Evolutionary conservation across 495 filamentous ascomycete species (phyloP), one percentile per base, ranked within the genome.

Genomic region (Podospora didyma): DNA sequence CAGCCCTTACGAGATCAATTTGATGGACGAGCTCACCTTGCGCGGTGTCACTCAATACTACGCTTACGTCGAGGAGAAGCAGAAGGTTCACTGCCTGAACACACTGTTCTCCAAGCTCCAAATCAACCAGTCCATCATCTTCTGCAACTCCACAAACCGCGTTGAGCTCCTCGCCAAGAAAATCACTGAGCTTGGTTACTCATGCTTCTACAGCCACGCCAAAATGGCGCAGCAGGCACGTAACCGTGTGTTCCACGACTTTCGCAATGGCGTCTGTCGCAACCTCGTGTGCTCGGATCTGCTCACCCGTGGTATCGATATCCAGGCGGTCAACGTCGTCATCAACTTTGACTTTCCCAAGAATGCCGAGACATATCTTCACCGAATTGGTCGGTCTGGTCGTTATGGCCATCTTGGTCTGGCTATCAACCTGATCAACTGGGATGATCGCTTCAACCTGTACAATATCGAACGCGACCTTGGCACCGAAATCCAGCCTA

Each of bases 281-380:
- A 99, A 99, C 68, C 82, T 99, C 9, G 94, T 99, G 53, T 99
- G 94, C 73, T 99, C 94, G 1, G 94, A 99, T 74, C 81, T 99
- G 26, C 83, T 99, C 31, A 99, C 94, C 56, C 92, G 94, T 67
- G 94, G 94, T 80, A 99, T 99, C 66, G 94, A 99, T 73, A 99
- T 99, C 62, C 94, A 99, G 76, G 94, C 95, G 19, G 94, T 99
- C 61, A 99, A 99, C 62, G 94, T 99, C 48, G 94, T 99, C 62
- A 99, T 99, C 80, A 99, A 99, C 73, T 99, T 99, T 64, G 94
- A 99, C 68, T 99, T 99, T 73, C 94, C 94, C 7, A 99, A 99
- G 78, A 97, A 99, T 65, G 95, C 94, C 21, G 94, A 99, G 73
- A 99, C 94, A 0, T 99, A 99, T 69, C 89, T 99, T 21, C 94